Evolutionary conservation across 106 monocot species (phyloP), one percentile per base, ranked within the genome.

Genomic region (Dendrobium catenatum): DNA sequence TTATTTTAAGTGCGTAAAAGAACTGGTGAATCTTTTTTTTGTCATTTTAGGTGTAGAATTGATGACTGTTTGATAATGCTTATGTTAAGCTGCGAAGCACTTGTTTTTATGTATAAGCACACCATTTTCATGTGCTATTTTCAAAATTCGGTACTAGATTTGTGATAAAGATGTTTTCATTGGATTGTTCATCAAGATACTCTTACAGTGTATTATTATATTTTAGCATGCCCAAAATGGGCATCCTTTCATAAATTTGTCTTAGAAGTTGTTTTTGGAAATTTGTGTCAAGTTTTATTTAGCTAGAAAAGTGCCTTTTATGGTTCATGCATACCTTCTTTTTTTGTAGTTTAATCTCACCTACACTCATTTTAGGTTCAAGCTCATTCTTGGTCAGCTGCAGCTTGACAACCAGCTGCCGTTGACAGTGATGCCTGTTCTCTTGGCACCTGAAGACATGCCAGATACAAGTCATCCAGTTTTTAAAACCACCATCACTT

Each of bases 321-420:
- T 49, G 22, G 7, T 76, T 40, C 27, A 49, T 80, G 17, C 33
- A 37, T 70, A 15, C 11, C 16, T 42, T 15, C 17, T 61, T 68
- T 42, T n/a, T 80, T 73, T 55, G 16, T 66, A 80, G 24, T 68
- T 17, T 54, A 4, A 59, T 47, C 26, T 75, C 17, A 37, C 24
- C 64, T 44, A 75, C 33, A 41, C 72, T 74, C 49, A 22, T 89
- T 73, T n/a, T 85, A 99, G 99, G 91, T 93, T 99, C 84, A 99
- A 99, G 86, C 86, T 99, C 48, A 89, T 93, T 68, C 19, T 95
- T 79, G 95, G 99, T 66, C 83, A 88, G 59, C 51, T 99, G 51
- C 99, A 99, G 85, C 88, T 99, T 85, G 99, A 99, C 82, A 99
- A 99, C 82, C 93, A 95, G 87, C 85, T 99, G n/a, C 93, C 99